Base-by-base conservation (phyloP, 164 flowering plant species). In the Pachysandra terminalis region DNA sequence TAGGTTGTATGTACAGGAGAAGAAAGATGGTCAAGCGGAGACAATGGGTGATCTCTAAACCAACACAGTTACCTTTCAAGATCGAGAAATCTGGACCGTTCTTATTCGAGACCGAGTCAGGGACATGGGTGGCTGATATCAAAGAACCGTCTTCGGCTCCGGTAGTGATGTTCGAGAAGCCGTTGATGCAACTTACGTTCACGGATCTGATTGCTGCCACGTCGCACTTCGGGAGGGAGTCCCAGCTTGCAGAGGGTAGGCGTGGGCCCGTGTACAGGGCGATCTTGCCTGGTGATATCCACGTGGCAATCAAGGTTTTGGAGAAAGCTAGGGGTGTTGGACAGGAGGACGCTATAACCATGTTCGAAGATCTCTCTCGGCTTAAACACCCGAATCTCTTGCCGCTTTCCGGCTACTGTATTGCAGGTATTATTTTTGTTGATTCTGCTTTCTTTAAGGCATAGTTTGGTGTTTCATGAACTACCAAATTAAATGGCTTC, bases 131-230 rank as follows among this genome's bases (percentile, higher is more conserved):
- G 5, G 99, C 90, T 0, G 97, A 95, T 58, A 80, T 95, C 23
- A 89, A 78, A 63, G 97, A 90, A 59, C 87, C 98, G 0, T 71
- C 89, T 0, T 81, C 93, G 16, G 92, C 93, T 0, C 81, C 90
- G 0, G 98, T 90, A 19, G 83, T 96, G 74, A 89, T 96, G 89
- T 86, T 86, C 70, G 91, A 89, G 79, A 95, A 95, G 83, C 99
- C 99, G 40, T 71, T 95, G 86, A 75, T 92, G 90, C 87, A 78
- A 45, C 75, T 95, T 5, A 90, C 88, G 2, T 95, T 95, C 82
- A 80, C 77, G 78, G 98, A 95, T 76, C 77, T 95, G 73, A 85
- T 95, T 4, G 89, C 81, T 6, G 91, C 98, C 77, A 95, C 99
- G 68, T 87, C 90, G 26, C 83, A 81, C 60, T 95, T 95, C 77